Evolutionary conservation across 352 stramenopile genomes (phyloP), one percentile per base, ranked within the genome.

Genomic region (Achlya hypogyna): DNA sequence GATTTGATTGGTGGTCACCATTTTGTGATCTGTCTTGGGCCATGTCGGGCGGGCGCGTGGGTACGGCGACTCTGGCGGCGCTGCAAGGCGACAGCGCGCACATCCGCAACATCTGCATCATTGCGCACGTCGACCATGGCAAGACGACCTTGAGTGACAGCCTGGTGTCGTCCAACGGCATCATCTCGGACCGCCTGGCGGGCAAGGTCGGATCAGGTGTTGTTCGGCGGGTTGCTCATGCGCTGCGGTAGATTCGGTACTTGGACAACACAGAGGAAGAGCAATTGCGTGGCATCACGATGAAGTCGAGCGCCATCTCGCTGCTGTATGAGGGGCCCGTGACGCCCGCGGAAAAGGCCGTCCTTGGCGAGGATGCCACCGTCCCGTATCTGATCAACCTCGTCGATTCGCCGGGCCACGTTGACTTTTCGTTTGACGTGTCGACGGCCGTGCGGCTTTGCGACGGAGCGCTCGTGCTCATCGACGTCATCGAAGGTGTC

Each of bases 401-500:
- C 35, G 91, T 98, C 47, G 93, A 98, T 75, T 98, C 92, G 32
- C 94, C 93, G 6, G 94, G 94, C 47, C 94, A 98, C 71, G 95
- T 98, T 28, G 93, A 98, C 75, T 98, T 98, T 71, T 97, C 86
- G 9, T 97, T 93, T 51, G 94, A 98, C 65, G 94, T 98, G 10
- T 97, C 91, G 4, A 98, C 93, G 20, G 94, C 94, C n/a, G 91
- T 97, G 42, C 78, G 94, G 14, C 79, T 98, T n/a, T 98, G 92
- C 69, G 93, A 98, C 72, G 93, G 90, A 62, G 93, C 86, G 28
- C 72, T 98, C 40, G 80, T 99, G 25, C 84, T 99, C 6, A 93
- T 99, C 22, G 96, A 99, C 73, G 95, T 87, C 8, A 93, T 98
- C 2, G 95, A 99, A 72, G 96, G 96, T 28, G 89, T 98, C 25